A percentile compares a stretch with the other conserved stretches of the same genome.
These are phyloP conservation scores for Cryptosporidium viatorum DNA, from an alignment of 169 alveolate genomes.

Conservation along the genomic window DNA sequence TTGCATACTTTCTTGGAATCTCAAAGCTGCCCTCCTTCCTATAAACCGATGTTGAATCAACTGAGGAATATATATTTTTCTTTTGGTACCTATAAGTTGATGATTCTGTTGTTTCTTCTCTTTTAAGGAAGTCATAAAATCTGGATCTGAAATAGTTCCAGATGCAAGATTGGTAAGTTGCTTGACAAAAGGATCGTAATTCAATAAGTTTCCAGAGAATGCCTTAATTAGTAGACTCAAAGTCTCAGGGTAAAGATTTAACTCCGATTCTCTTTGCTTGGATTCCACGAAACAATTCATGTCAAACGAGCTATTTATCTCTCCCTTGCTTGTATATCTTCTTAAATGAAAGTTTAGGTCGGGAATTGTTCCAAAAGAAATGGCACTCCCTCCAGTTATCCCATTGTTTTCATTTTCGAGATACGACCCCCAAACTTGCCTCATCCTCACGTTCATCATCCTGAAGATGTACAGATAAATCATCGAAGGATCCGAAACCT, in stretches of 20 bases:
- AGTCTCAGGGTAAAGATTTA: slow-evolving; percentile 16
- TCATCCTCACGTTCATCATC: background rate
- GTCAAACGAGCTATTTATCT: slow-evolving; percentile 11
- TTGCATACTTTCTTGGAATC: background rate
- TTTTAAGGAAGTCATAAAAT: background rate
- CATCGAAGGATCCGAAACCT: background rate
- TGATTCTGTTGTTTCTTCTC: background rate
- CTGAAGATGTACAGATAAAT: slow-evolving; percentile 5
- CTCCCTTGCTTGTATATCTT: background rate
- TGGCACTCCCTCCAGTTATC: background rate
- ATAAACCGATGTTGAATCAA: slow-evolving; percentile 11
- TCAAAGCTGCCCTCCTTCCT: background rate
- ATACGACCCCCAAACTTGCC: background rate
- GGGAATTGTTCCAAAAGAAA: slow-evolving; percentile 26
- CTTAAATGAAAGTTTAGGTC: slow-evolving; percentile 53
- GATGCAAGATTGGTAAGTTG: background rate
- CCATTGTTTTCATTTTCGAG: background rate
- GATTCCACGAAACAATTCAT: slow-evolving; percentile 57
- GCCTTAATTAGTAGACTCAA: background rate
- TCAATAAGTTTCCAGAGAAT: slow-evolving; percentile 24
- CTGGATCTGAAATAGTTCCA: slow-evolving; percentile 53
- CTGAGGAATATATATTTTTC: slow-evolving; percentile 9
- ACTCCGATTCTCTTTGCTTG: background rate
- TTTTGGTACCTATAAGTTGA: background rate
- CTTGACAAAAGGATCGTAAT: slow-evolving; percentile 2